A percentile compares a stretch with the other conserved stretches of the same genome.
phyloP scores from a whole-genome alignment of 148 eudicot genomes.

The Rhododendron ferrugineum region DNA sequence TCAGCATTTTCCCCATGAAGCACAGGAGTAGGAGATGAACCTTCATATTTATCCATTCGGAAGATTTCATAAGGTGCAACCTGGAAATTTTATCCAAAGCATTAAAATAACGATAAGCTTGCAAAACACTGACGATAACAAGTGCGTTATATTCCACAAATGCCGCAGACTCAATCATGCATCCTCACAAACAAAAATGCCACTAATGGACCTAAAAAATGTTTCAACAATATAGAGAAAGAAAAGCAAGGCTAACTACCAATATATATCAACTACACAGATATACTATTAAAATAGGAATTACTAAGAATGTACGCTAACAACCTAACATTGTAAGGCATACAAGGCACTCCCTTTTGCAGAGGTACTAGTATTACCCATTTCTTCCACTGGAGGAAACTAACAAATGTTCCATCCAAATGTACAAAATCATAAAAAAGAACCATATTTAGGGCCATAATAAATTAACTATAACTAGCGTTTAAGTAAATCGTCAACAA shows the following conservation, averaged over 20 bases:
- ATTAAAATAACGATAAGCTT: background rate
- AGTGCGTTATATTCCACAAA: background rate
- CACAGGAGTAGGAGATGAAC: slow-evolving; percentile 30
- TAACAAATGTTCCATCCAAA: background rate
- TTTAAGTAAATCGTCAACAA: background rate
- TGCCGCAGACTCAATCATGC: background rate
- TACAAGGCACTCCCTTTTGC: background rate
- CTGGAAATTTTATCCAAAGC: slow-evolving; percentile 24
- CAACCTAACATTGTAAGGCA: background rate
- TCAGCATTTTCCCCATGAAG: slow-evolving; percentile 31
- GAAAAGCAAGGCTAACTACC: background rate
- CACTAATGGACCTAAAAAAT: background rate
- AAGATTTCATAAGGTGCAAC: slow-evolving; percentile 65
- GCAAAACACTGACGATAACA: background rate
- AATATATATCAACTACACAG: background rate
- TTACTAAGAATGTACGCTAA: background rate
- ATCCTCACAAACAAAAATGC: background rate
- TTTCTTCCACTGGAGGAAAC: slow-evolving; percentile 2
- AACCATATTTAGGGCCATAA: background rate
- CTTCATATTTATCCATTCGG: slow-evolving; percentile 68
- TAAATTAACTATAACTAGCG: background rate
- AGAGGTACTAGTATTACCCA: background rate
- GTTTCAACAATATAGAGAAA: background rate
- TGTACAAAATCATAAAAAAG: background rate
- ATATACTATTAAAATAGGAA: background rate